Evolutionary conservation across 139 green algal species (phyloP).

Genomic region (Volvox africanus): DNA sequence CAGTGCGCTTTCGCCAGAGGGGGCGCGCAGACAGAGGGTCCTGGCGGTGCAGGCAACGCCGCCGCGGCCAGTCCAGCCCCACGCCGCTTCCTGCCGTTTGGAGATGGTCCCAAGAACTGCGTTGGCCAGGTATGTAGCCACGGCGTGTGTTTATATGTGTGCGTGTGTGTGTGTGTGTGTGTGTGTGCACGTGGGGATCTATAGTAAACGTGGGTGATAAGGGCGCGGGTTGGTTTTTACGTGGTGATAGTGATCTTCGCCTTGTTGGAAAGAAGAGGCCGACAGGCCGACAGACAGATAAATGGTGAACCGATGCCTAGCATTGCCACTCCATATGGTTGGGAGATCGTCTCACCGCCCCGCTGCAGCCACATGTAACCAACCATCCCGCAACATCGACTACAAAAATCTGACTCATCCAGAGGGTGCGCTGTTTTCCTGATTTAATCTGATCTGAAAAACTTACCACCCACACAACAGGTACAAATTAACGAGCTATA

Average conservation of each 20-base stretch:
- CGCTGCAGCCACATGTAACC: no score
- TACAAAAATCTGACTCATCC: neutral
- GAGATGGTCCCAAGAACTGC: constrained; percentile 45
- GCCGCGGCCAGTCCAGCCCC: neutral
- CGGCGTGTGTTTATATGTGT: neutral
- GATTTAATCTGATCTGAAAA: neutral
- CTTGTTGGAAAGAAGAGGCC: neutral
- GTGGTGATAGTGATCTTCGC: neutral
- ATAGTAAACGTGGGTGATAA: no score
- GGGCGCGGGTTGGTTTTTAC: no score
- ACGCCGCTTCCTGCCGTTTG: constrained; percentile 42
- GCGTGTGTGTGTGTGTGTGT: neutral
- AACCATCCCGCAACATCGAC: neutral
- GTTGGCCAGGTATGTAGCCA: constrained; percentile 13
- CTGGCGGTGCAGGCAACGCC: neutral
- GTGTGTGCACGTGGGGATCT: neutral
- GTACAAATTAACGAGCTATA: neutral
- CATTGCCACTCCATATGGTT: no score
- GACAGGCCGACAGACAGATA: neutral
- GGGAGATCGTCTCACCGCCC: no score
- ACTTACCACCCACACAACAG: neutral
- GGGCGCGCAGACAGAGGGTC: neutral
- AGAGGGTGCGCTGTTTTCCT: neutral
- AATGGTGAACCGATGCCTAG: no score
- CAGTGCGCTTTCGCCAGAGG: neutral